These are phyloP conservation scores for Kitagawia praeruptora DNA, from an alignment of 129 eudicot genomes.

Conservation along the genomic window DNA sequence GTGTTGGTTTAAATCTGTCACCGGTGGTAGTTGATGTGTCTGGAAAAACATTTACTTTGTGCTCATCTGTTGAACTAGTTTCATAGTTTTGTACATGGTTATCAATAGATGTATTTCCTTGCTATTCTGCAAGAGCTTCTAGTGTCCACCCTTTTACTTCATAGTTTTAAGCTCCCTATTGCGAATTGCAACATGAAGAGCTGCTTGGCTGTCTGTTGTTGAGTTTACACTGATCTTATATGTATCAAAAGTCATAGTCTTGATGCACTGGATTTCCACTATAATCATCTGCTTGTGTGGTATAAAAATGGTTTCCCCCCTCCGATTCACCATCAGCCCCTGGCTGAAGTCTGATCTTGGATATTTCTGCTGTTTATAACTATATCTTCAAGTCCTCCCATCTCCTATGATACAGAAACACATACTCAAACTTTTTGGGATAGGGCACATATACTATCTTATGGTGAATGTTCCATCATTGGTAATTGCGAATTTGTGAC, in stretches of 20 bases:
- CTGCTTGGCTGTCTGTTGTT: constrained; percentile 36
- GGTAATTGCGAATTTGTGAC: no score
- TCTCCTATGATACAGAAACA: constrained; percentile 30
- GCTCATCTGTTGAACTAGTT: constrained; percentile 21
- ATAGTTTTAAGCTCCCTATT: constrained; percentile 48
- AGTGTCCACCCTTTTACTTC: constrained; percentile 27
- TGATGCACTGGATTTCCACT: constrained; percentile 13
- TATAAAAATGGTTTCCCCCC: constrained; percentile 16
- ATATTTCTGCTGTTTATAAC: constrained; percentile 30
- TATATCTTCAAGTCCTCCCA: constrained; percentile 43
- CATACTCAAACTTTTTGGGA: constrained; percentile 1
- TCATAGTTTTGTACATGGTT: constrained; percentile 28
- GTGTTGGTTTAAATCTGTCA: constrained; percentile 19
- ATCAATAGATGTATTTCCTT: constrained; percentile 34
- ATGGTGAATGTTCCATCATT: no score
- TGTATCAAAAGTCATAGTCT: background rate
- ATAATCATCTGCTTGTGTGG: constrained; percentile 15
- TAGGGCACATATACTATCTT: background rate
- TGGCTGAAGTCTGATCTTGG: constrained; percentile 14
- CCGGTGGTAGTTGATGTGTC: constrained; percentile 13
- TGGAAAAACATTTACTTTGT: constrained; percentile 26
- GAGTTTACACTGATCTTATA: constrained; percentile 22
- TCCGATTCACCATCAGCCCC: constrained; percentile 22
- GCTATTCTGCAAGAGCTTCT: constrained; percentile 34
- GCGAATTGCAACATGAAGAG: constrained; percentile 40